Evolutionary conservation across 805 yeast genomes (phyloP), one percentile per base, ranked within the genome.

Genomic region (Candida loeiensis): DNA sequence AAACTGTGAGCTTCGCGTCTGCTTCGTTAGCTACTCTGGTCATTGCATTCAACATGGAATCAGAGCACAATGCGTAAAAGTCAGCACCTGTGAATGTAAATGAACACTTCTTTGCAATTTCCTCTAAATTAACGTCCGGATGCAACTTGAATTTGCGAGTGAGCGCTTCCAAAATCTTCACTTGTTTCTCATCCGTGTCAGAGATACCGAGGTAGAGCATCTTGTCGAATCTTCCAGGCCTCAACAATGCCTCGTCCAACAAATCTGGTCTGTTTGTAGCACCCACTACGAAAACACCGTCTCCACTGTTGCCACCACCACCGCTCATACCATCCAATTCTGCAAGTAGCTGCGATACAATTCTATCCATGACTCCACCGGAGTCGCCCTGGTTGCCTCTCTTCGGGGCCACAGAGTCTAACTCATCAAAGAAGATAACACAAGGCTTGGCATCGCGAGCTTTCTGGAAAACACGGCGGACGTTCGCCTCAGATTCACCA

Each of bases 311-410:
- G 14, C 55, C 61, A 3, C 82, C 84, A 6, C 75, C 73, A 7
- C 82, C 82, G 53, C 95, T 82, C 97, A 91, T 91, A 18, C 98
- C 98, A 58, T 93, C 99, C 32, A 93, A 69, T 59, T 93, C 99
- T 0, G 98, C 96, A 38, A 93, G 69, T 28, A 93, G 66, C 60
- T 93, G 99, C 0, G 97, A 90, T 0, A 93, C 99, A 48, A 93
- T 93, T 61, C 99, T 77, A 58, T 93, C 99, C 99, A 93, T 93
- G 2, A 93, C 98, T 50, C 98, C 99, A 13, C 98, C 98, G 2
- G 97, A 89, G 61, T 93, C 99, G 17, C 99, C 98, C 56, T 93
- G 97, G 58, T 91, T 90, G 20, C 99, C 99, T 69, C 98, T 80
- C 59, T 93, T 91, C 2, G 98, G 98, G 0, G 99, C 99, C 1